Evolutionary conservation across 78 protist genomes (phyloP), one percentile per base, ranked within the genome.

Genomic region (Anaeramoeba flamelloides): DNA sequence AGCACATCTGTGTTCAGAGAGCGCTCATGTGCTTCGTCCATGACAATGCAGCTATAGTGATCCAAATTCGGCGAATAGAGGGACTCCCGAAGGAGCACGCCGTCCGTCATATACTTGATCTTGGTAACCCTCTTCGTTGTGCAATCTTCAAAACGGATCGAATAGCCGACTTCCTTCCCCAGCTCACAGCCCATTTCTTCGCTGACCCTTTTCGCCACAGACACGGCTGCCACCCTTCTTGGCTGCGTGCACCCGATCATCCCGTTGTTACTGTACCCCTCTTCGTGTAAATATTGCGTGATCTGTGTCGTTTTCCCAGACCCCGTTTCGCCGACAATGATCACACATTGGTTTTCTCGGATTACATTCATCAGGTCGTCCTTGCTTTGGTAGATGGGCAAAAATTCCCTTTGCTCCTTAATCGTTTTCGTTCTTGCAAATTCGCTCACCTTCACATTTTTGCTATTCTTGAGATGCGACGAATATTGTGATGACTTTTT

Each of bases 1-100:
- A 93, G 82, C 4, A 93, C 94, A 78, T 94, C 99, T 0, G 99
- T 96, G 88, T 96, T 86, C 33, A 96, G 87, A 0, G 97, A 88
- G 30, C 99, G 89, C 84, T 97, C 99, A 84, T 95, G 99, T 0
- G 99, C 99, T 81, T 97, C 99, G 90, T 95, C 98, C 95, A 96
- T 89, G 33, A 96, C 79, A 2, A 96, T 79, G 22, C 81, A 89
- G 3, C 84, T 38, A 86, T 95, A 94, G 74, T 89, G 79, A 12
- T 88, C 91, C 26, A 96, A 75, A 39, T 84, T 86, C 1, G 84
- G 78, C 3, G 93, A 97, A 36, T 74, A 1, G 96, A 94, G 75
- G 2, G 90, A 53, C 77, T 95, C 98, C 12, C 97, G 79, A 36
- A 96, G 86, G 2, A 96, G 81, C 1, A 95, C 88, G 81, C 98